These are phyloP conservation scores for Aspergillus nanangensis DNA, from an alignment of 495 filamentous ascomycete species.

Conservation along the genomic window DNA sequence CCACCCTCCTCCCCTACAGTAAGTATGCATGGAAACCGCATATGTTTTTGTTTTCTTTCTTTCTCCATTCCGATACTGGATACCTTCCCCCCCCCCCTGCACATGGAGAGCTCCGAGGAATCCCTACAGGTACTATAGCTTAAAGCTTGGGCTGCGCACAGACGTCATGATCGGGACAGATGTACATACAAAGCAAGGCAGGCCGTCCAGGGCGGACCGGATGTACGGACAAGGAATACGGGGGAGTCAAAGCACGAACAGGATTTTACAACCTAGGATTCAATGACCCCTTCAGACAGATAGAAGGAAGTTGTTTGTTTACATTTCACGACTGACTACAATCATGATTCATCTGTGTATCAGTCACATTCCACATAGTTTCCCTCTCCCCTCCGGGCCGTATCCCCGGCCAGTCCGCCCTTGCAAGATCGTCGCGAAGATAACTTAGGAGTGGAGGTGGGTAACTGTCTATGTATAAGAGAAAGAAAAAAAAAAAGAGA, in stretches of 20 bases:
- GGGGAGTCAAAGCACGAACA: background rate
- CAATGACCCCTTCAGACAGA: too few species aligned
- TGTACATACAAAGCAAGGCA: too few species aligned
- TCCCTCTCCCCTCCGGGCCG: slow-evolving; percentile 8
- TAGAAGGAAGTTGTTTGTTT: too few species aligned
- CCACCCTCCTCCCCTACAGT: too few species aligned
- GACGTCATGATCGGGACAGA: slow-evolving; percentile 11
- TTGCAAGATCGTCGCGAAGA: slow-evolving; percentile 9
- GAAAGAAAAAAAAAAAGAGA: too few species aligned
- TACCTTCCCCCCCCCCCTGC: slow-evolving; percentile 8
- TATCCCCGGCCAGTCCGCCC: slow-evolving; percentile 12
- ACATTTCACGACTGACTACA: too few species aligned
- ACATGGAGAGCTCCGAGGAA: background rate
- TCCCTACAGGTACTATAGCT: slow-evolving; percentile 12
- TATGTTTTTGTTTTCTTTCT: too few species aligned
- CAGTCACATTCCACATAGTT: slow-evolving; percentile 19
- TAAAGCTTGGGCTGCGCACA: slow-evolving; percentile 16
- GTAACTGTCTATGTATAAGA: too few species aligned
- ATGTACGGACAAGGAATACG: too few species aligned
- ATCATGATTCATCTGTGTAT: background rate
- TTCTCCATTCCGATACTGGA: background rate
- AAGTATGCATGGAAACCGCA: too few species aligned
- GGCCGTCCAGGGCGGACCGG: too few species aligned
- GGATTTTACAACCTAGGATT: background rate
- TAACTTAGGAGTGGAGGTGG: background rate